Percentiles rank a stretch among this genome's conserved stretches.
Evolutionary conservation across 2,329 filamentous ascomycete genomes (phyloP).

Genomic region (Ascosphaera apis): DNA sequence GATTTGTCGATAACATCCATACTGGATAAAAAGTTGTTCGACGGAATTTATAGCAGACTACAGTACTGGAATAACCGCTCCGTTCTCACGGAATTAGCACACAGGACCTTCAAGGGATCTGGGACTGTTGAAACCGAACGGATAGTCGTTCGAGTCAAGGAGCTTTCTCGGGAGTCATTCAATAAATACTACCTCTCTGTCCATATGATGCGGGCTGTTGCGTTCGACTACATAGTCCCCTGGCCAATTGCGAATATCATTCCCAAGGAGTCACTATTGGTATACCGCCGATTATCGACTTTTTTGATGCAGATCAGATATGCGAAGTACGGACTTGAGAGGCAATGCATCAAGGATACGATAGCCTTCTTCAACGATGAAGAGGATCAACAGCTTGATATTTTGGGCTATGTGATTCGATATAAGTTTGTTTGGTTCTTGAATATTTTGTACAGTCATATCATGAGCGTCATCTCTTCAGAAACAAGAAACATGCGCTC

Average conservation of each 20-base stretch:
- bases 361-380: slow-evolving; percentile 22
- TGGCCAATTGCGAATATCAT: slow-evolving; percentile 51
- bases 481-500: slow-evolving; percentile 32
- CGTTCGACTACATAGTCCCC: slow-evolving; percentile 42
- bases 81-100: slow-evolving; percentile 52
- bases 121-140: slow-evolving; percentile 34
- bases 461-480: slow-evolving; percentile 47
- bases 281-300: slow-evolving; percentile 51
- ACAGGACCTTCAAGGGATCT: slow-evolving; percentile 40
- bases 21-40: slow-evolving; percentile 49
- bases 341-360: slow-evolving; percentile 16
- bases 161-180: slow-evolving; percentile 20
- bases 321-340: slow-evolving; percentile 42
- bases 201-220: slow-evolving; percentile 37
- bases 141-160: slow-evolving; percentile 32
- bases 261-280: slow-evolving; percentile 35
- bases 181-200: slow-evolving; percentile 34
- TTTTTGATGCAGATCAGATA: slow-evolving; percentile 58
- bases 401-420: slow-evolving; percentile 28
- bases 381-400: slow-evolving; percentile 14
- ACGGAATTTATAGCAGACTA: slow-evolving; percentile 41
- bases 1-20: slow-evolving; percentile 45
- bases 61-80: slow-evolving; percentile 59
- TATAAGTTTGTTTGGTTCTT: slow-evolving; percentile 57
- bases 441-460: slow-evolving; percentile 49